Percentiles rank a stretch among this genome's conserved stretches.
These are phyloP conservation scores for Apiospora marii DNA, from an alignment of 2,329 filamentous ascomycete genomes.

Conservation along the genomic window DNA sequence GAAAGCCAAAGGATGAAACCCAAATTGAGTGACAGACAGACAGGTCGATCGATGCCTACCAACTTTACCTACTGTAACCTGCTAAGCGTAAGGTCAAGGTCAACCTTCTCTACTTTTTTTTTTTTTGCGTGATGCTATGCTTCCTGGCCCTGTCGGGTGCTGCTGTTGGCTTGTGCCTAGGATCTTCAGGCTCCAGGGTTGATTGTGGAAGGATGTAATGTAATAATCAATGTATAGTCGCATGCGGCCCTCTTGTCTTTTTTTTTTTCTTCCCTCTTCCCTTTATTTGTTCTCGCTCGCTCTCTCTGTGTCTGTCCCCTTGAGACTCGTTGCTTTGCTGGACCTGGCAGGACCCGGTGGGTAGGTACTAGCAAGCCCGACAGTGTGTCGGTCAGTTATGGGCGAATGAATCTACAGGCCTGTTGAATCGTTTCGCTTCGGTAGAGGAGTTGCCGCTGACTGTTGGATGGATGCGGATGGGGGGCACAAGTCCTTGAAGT, in stretches of 20 bases:
- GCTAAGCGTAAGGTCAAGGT: conserved; percentile 8
- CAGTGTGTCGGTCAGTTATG: conserved; percentile 15
- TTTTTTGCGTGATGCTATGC: conserved; percentile 18
- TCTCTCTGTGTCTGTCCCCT: neutral
- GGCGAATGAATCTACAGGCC: conserved; percentile 9
- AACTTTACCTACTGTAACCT: conserved; percentile 17
- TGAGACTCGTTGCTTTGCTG: neutral
- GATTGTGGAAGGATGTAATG: conserved; percentile 14
- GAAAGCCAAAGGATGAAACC: conserved; percentile 24
- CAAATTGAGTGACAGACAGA: conserved; percentile 24
- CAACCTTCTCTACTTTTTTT: conserved; percentile 21
- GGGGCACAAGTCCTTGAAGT: neutral
- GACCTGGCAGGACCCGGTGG: conserved; percentile 17
- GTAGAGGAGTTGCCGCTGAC: conserved; percentile 16
- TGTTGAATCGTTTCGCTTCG: conserved; percentile 3
- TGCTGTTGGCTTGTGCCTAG: conserved; percentile 12
- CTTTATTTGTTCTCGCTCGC: neutral
- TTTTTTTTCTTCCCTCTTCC: neutral
- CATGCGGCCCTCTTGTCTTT: neutral
- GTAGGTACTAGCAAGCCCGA: conserved; percentile 9
- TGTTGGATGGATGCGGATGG: conserved; percentile 19
- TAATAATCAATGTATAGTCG: conserved; percentile 6
- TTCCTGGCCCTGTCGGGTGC: conserved; percentile 13
- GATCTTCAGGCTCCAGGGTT: conserved; percentile 14
- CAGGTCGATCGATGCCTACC: conserved; percentile 21